Base-by-base conservation (phyloP, 768 basidiomycete genomes). In the Naematelia encephala region DNA sequence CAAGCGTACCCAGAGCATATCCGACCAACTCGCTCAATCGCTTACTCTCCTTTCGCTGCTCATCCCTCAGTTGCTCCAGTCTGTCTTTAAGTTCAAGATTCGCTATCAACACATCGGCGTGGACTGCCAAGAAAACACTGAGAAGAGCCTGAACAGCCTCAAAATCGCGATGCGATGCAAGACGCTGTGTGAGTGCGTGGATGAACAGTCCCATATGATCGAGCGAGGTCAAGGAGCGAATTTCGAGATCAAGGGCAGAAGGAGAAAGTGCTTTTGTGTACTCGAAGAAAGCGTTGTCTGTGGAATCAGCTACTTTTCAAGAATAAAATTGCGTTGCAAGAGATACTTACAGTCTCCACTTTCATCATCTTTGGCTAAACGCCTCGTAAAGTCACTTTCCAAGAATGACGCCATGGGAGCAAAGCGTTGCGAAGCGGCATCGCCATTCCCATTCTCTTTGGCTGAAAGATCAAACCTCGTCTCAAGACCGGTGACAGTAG, bases 81-180 rank as follows among this genome's bases (percentile, higher is more conserved):
- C 81, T 81, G 2, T 70, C 73, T 54, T 78, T 78, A 60, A 93
- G 68, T 74, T 91, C 91, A 2, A 76, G 74, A 70, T 89, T 89
- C 21, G 61, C 70, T 28, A 91, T 81, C 27, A 98, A 78, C 0
- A 86, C 80, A 56, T 98, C 92, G 2, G 87, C 87, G 72, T 98
- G 93, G 52, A 89, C 82, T 16, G 84, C 84, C 43, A 98, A 78
- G 75, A 96, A 91, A 1, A 94, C 87, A 63, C 82, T 86, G 67
- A 91, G 82, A 71, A 93, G 81, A 0, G 92, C 84, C 76, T 98
- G 91, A 2, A 94, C 89, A 12, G 91, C 92, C 77, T 99, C 96
- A 70, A 96, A 98, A 78, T 99, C 96, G 49, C 84, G 84, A 64
- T 86, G 89, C 5, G 88, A 89, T 29, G 76, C 78, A 25, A 98